Evolutionary conservation across 305 asterid genomes (phyloP).

Genomic region (Coffea humblotiana): DNA sequence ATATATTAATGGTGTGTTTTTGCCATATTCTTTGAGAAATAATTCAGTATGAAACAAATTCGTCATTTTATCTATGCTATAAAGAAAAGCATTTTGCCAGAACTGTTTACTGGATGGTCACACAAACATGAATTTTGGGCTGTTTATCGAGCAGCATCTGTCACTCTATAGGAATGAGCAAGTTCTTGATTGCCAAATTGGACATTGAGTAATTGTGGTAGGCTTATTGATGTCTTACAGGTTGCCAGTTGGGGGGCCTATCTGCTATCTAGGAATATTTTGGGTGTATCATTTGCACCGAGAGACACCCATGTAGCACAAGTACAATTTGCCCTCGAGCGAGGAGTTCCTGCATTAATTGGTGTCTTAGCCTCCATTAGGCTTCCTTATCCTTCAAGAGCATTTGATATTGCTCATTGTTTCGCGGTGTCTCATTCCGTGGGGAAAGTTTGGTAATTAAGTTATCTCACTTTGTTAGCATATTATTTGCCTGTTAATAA

Average conservation of each 20-base stretch:
- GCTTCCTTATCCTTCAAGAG: slow-evolving; percentile 86
- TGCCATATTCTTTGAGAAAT: not conserved
- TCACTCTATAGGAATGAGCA: too few species aligned
- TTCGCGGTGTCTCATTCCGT: slow-evolving; percentile 91
- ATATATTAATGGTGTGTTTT: not conserved
- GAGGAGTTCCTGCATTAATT: slow-evolving; percentile 91
- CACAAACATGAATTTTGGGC: not conserved
- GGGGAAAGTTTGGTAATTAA: slow-evolving; percentile 70
- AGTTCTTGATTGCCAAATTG: not conserved
- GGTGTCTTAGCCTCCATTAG: slow-evolving; percentile 75
- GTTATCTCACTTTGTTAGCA: not conserved
- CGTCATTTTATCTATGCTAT: not conserved
- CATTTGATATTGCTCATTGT: slow-evolving; percentile 95
- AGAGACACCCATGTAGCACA: slow-evolving; percentile 94
- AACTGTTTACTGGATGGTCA: not conserved
- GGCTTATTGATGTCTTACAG: slow-evolving; percentile 27
- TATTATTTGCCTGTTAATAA: not conserved
- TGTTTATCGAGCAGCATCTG: too few species aligned
- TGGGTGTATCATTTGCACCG: slow-evolving; percentile 87
- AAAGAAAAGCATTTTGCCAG: not conserved
- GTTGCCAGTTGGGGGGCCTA: slow-evolving; percentile 99
- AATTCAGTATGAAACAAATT: not conserved
- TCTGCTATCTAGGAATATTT: slow-evolving; percentile 65
- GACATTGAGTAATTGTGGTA: too few species aligned
- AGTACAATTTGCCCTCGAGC: slow-evolving; percentile 89